Conservation (phyloP, 1,139 yeast species). For the Pichia sp. region DNA sequence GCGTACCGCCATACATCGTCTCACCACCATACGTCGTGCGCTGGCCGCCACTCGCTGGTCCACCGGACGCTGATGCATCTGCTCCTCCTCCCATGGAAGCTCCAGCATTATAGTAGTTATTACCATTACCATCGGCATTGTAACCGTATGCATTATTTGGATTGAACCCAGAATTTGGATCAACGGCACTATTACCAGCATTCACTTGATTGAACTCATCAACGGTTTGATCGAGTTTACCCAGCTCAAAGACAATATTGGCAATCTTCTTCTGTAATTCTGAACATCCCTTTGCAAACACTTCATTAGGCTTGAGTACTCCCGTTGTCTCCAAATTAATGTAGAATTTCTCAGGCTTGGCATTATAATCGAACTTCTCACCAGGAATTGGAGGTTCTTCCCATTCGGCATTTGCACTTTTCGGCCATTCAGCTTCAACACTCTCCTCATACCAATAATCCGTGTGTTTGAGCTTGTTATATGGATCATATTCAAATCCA, state of each 20-base stretch:
- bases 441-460: slow-evolving; percentile 95
- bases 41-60: no score
- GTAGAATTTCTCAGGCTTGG: slow-evolving; percentile 75
- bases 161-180: slow-evolving; percentile 8
- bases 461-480: slow-evolving; percentile 94
- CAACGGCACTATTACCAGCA: neutral
- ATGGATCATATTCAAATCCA: slow-evolving; percentile 98
- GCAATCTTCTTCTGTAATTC: slow-evolving; percentile 89
- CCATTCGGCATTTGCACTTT: slow-evolving; percentile 81
- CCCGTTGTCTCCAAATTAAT: slow-evolving; percentile 92
- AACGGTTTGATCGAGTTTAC: slow-evolving; percentile 37
- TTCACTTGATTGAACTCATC: slow-evolving; percentile 13
- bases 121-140: slow-evolving; percentile 1
- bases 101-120: neutral
- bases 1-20: slow-evolving; percentile 15
- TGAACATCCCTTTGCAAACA: slow-evolving; percentile 73
- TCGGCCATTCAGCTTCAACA: slow-evolving; percentile 90
- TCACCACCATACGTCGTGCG: slow-evolving; percentile 16
- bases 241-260: slow-evolving; percentile 75
- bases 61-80: no score
- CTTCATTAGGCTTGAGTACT: slow-evolving; percentile 80
- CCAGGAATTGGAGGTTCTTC: slow-evolving; percentile 93
- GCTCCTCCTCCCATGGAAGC: no score
- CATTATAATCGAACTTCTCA: slow-evolving; percentile 78
- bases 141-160: no score